Evolutionary conservation across 148 eudicot genomes (phyloP).

Genomic region (Diospyros lotus): DNA sequence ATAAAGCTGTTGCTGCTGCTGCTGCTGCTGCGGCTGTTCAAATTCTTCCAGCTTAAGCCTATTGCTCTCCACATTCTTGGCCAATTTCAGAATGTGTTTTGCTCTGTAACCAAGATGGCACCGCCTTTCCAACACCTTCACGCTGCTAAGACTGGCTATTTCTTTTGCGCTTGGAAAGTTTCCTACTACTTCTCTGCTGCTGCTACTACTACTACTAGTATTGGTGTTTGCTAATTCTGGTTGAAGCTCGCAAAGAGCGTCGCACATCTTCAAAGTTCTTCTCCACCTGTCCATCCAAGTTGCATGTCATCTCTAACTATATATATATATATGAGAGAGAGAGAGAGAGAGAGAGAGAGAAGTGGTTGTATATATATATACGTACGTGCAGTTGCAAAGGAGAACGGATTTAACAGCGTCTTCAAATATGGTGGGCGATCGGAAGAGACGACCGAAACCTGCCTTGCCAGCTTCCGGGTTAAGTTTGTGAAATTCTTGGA

Average conservation of each 20-base stretch:
- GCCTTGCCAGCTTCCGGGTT: conserved; percentile 20
- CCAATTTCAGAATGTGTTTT: conserved; percentile 14
- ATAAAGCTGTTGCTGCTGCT: neutral
- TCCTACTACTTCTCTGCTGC: conserved; percentile 1
- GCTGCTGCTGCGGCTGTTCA: neutral
- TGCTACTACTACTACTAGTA: neutral
- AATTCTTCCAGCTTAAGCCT: conserved; percentile 4
- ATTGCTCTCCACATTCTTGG: conserved; percentile 14
- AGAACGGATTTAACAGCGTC: conserved; percentile 41
- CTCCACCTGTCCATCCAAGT: conserved; percentile 22
- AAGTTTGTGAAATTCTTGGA: conserved; percentile 24
- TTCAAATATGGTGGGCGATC: conserved; percentile 49
- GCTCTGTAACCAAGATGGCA: conserved; percentile 46
- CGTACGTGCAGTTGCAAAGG: conserved; percentile 25
- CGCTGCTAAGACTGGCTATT: conserved; percentile 14
- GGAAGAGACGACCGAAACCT: conserved; percentile 44
- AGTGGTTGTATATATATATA: neutral
- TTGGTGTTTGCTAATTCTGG: neutral
- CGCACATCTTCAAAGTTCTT: conserved; percentile 35
- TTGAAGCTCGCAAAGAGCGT: conserved; percentile 37
- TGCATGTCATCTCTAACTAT: neutral
- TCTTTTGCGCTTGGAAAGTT: conserved; percentile 31
- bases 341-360: neutral
- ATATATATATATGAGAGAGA: neutral
- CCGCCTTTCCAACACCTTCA: neutral